Base-by-base conservation (phyloP, 2,329 filamentous ascomycete genomes). In the Neurospora sp. region DNA sequence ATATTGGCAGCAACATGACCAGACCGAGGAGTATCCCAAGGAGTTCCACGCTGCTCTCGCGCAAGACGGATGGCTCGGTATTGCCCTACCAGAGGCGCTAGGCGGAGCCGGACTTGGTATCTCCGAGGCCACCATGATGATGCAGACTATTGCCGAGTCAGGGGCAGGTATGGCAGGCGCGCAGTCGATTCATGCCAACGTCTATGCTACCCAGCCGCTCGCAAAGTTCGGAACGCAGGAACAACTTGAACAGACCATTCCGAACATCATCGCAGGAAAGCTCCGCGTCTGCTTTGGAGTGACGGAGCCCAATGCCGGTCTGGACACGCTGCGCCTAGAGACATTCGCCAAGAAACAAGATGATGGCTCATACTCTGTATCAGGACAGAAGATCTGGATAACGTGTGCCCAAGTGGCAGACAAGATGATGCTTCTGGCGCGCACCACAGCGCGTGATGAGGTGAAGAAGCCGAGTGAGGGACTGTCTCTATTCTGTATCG, bases 361-460 rank as follows among this genome's bases (percentile, higher is more conserved):
- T 3, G 86, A 88, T 23, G 86, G 86, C 15, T 84, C 82, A 4
- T 96, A 94, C 77, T 82, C 81, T 1, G 84, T 96, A 11, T 87
- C 87, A 0, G 92, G 93, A 0, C 91, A 95, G 77, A 96, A 96
- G 81, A 94, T 95, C 69, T 96, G 93, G 93, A 96, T 96, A 69
- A 92, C 92, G 0, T 94, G 89, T 68, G 93, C 93, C 0, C 92
- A 96, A 77, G 90, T 95, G 0, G 92, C 93, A 0, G 85, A 85
- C 4, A 92, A 93, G 76, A 96, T 96, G 92, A 89, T 96, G 4
- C 84, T 96, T 0, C 85, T 97, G 0, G 92, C 92, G 0, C 87
- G 93, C 1, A 96, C 92, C 0, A 92, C 89, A 0, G 86, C 90
- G 0, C 74, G 90, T 0, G 89, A 92, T 68, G 83, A 92, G 71